A percentile compares a stretch with the other conserved stretches of the same genome.
These are phyloP conservation scores for Lanmaoa pseudosensibilis DNA, from an alignment of 768 basidiomycete genomes.

Conservation along the genomic window DNA sequence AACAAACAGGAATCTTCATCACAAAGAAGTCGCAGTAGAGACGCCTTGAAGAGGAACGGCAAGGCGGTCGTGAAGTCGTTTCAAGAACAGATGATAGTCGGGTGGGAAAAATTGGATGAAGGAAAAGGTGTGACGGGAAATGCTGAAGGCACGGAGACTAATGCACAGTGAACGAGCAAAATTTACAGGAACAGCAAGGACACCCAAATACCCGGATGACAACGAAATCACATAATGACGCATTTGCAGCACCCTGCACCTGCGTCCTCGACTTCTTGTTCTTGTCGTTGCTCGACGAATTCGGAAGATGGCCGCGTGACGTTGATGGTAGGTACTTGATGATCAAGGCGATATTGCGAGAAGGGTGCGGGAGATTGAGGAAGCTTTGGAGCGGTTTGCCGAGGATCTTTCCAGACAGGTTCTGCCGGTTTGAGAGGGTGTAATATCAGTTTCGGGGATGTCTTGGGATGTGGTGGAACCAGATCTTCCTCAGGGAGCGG, in stretches of 20 bases:
- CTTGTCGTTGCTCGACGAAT: constrained; percentile 26
- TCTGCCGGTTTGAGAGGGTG: constrained; percentile 31
- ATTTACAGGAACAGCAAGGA: constrained; percentile 19
- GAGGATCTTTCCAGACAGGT: constrained; percentile 27
- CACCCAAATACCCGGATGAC: constrained; percentile 24
- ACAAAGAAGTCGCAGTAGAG: constrained; percentile 10
- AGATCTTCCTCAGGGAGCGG: constrained; percentile 13
- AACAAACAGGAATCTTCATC: constrained; percentile 14
- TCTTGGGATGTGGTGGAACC: neutral
- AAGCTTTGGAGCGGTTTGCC: constrained; percentile 23
- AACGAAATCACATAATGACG: constrained; percentile 69
- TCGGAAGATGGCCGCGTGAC: constrained; percentile 34
- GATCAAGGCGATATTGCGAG: constrained; percentile 46
- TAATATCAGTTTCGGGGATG: constrained; percentile 13
- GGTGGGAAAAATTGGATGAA: constrained; percentile 1
- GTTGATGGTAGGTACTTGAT: constrained; percentile 33
- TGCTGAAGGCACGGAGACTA: constrained; percentile 9
- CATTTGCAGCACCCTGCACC: constrained; percentile 72
- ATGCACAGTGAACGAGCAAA: constrained; percentile 27
- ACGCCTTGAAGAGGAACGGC: constrained; percentile 1
- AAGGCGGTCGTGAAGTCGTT: constrained; percentile 14
- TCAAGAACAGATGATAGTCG: constrained; percentile 12
- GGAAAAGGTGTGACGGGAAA: neutral
- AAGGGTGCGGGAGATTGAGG: constrained; percentile 63
- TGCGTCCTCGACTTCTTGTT: constrained; percentile 46